Conservation (phyloP, 179 eudicot genomes). For the Vitellaria paradoxa region DNA sequence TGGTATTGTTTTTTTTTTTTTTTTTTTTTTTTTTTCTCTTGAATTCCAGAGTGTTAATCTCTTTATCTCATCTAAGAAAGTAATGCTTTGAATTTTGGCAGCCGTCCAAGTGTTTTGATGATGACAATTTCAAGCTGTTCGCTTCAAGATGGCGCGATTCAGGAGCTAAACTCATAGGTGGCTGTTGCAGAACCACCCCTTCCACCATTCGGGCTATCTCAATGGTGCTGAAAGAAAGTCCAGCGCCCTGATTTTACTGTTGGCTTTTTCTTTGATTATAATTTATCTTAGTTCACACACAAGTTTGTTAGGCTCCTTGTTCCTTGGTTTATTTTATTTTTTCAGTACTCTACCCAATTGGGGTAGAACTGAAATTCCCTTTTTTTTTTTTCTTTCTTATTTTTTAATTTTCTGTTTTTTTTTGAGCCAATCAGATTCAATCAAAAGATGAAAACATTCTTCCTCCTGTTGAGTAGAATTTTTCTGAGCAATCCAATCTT, state of each 20-base stretch:
- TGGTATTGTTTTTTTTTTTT: background rate
- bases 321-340: background rate
- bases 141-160: conserved; percentile 73
- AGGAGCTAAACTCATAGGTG: conserved; percentile 83
- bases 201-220: conserved; percentile 56
- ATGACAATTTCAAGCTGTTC: conserved; percentile 44
- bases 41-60: background rate
- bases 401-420: background rate
- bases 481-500: background rate
- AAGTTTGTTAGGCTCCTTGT: background rate
- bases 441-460: background rate
- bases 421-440: background rate
- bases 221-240: conserved; percentile 38
- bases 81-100: conserved; percentile 25
- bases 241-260: conserved; percentile 14
- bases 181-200: conserved; percentile 85
- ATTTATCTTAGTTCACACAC: too few relatives aligned
- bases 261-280: background rate
- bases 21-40: background rate
- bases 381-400: background rate
- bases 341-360: background rate
- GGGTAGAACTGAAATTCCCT: background rate
- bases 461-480: background rate
- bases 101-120: conserved; percentile 74
- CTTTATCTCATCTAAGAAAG: background rate